Evolutionary conservation across 176 grass and related monocot genomes (phyloP).

Genomic region (barley (Hordeum vulgare)): DNA sequence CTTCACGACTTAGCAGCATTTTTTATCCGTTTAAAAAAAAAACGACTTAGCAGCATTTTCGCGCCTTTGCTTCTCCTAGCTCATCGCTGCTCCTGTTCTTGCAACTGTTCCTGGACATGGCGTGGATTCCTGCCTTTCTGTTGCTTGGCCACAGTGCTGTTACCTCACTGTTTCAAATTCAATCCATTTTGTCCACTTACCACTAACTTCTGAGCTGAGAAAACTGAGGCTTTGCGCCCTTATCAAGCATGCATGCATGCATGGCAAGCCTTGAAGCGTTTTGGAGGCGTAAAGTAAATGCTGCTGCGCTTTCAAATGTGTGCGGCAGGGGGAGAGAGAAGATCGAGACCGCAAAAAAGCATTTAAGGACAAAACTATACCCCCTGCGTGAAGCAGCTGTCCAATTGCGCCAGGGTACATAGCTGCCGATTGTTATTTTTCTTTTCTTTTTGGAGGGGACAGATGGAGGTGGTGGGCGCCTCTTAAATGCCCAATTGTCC

Average conservation of each 20-base stretch:
- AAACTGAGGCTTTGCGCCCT: constrained; percentile 24
- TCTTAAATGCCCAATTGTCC: constrained; percentile 37
- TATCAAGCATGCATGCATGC: constrained; percentile 19
- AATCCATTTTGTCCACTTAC: constrained; percentile 48
- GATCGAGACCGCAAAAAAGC: background rate
- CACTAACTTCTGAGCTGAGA: constrained; percentile 36
- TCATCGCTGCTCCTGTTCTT: constrained; percentile 21
- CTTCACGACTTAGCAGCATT: no score
- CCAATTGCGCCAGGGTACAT: constrained; percentile 22
- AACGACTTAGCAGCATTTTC: background rate
- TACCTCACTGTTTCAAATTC: constrained; percentile 45
- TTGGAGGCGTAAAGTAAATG: constrained; percentile 16
- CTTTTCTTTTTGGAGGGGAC: constrained; percentile 19
- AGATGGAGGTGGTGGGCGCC: constrained; percentile 38
- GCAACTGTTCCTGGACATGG: constrained; percentile 51
- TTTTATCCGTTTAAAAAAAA: no score
- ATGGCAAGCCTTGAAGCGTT: constrained; percentile 13
- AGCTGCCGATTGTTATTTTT: background rate
- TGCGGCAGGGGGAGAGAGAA: background rate
- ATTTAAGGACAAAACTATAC: constrained; percentile 56
- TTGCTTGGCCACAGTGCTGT: constrained; percentile 28
- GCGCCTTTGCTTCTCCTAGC: background rate
- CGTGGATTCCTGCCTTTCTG: constrained; percentile 41
- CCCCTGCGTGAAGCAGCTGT: constrained; percentile 30
- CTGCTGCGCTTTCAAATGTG: constrained; percentile 1